phyloP scores from a whole-genome alignment of 78 protist genomes.

The Dictyostelium discoideum region DNA sequence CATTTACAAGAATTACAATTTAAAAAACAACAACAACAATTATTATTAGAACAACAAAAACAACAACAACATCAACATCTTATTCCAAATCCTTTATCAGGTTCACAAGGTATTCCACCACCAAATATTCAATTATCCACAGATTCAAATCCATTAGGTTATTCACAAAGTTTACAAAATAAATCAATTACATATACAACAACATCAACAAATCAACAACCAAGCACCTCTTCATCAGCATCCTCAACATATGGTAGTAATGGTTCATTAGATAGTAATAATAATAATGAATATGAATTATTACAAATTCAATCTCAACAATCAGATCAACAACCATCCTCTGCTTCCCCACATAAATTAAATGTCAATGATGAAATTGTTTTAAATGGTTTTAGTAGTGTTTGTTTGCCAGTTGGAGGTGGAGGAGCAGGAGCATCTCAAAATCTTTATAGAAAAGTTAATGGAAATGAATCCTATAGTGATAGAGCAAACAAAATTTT shows the following conservation, averaged over 20 bases:
- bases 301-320: background rate
- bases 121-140: background rate
- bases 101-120: background rate
- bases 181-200: background rate
- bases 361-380: background rate
- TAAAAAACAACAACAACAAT: background rate
- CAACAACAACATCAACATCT: background rate
- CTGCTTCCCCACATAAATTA: background rate
- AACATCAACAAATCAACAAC: background rate
- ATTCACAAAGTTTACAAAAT: background rate
- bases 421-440: background rate
- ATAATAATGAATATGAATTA: background rate
- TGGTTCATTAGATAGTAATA: background rate
- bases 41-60: background rate
- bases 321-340: background rate
- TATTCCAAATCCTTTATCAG: background rate
- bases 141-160: background rate
- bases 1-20: background rate
- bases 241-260: background rate
- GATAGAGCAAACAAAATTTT: background rate
- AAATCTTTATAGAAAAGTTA: background rate
- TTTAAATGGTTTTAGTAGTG: background rate
- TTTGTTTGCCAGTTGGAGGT: background rate
- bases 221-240: background rate
- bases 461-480: background rate